Evolutionary conservation across 805 yeast genomes (phyloP).

Genomic region (Candida michaelii): DNA sequence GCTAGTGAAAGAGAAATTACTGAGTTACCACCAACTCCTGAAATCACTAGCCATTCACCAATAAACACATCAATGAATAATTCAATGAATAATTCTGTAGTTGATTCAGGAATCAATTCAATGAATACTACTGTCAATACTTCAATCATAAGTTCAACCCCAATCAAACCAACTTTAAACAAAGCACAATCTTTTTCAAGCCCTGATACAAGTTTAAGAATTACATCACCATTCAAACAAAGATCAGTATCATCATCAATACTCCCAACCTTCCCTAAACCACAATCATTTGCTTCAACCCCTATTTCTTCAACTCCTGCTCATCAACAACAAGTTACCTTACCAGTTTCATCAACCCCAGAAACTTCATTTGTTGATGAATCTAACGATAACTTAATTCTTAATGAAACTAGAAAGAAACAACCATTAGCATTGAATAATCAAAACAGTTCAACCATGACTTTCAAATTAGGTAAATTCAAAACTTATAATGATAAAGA

Average conservation of each 20-base stretch:
- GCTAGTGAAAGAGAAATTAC: conserved; percentile 39
- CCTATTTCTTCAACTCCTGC: conserved; percentile 9
- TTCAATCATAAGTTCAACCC: conserved; percentile 25
- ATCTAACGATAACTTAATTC: conserved; percentile 11
- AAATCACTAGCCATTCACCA: conserved; percentile 10
- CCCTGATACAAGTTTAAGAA: conserved; percentile 13
- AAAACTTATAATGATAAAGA: conserved; percentile 22
- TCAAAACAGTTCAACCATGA: conserved; percentile 29
- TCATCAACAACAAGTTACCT: not conserved
- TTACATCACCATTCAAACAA: conserved; percentile 21
- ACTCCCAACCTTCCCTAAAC: conserved; percentile 2
- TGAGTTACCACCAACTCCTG: conserved; percentile 43
- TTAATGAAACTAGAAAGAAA: conserved; percentile 31
- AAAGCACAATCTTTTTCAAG: conserved; percentile 25
- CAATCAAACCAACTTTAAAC: conserved; percentile 21
- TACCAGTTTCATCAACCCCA: conserved; percentile 10
- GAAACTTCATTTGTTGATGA: conserved; percentile 20
- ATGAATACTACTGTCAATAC: conserved; percentile 9
- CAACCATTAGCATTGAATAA: conserved; percentile 34
- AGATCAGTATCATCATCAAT: conserved; percentile 17
- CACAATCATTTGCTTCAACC: not conserved
- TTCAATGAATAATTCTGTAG: conserved; percentile 7
- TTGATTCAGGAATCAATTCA: conserved; percentile 8
- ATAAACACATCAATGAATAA: conserved; percentile 6
- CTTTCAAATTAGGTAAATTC: conserved; percentile 32